These are phyloP conservation scores for Serendipita sp. DNA, from an alignment of 768 basidiomycete species.

Conservation along the genomic window DNA sequence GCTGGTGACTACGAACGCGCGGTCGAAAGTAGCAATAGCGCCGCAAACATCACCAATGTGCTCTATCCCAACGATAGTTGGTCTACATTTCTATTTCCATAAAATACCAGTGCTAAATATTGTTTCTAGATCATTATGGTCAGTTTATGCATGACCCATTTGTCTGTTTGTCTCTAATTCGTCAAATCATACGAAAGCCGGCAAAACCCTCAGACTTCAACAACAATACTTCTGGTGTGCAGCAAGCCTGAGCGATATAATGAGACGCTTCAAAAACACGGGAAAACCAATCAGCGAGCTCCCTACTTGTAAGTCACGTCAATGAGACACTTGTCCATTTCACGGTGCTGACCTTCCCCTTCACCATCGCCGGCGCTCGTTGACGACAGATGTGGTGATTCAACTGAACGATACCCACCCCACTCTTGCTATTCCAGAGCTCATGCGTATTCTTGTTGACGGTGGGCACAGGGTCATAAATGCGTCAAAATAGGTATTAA, in stretches of 20 bases:
- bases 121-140: constrained; percentile 18
- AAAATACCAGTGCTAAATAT: not conserved
- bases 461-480: not conserved
- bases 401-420: constrained; percentile 99
- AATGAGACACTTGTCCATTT: not conserved
- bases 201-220: constrained; percentile 52
- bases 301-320: constrained; percentile 52
- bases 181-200: constrained; percentile 10
- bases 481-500: constrained; percentile 5
- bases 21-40: constrained; percentile 75
- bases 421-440: constrained; percentile 84
- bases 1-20: constrained; percentile 89
- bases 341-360: not conserved
- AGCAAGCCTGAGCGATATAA: constrained; percentile 73
- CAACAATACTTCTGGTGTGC: constrained; percentile 97
- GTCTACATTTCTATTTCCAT: not conserved
- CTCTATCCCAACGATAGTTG: constrained; percentile 91
- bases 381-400: constrained; percentile 64
- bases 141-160: not conserved
- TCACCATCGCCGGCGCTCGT: not conserved
- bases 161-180: not conserved
- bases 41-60: constrained; percentile 86
- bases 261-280: constrained; percentile 84
- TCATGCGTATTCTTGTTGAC: constrained; percentile 58
- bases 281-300: constrained; percentile 66